These are phyloP conservation scores for Bimuria novae-zelandiae DNA, from an alignment of 2,329 filamentous ascomycete species.

Conservation along the genomic window DNA sequence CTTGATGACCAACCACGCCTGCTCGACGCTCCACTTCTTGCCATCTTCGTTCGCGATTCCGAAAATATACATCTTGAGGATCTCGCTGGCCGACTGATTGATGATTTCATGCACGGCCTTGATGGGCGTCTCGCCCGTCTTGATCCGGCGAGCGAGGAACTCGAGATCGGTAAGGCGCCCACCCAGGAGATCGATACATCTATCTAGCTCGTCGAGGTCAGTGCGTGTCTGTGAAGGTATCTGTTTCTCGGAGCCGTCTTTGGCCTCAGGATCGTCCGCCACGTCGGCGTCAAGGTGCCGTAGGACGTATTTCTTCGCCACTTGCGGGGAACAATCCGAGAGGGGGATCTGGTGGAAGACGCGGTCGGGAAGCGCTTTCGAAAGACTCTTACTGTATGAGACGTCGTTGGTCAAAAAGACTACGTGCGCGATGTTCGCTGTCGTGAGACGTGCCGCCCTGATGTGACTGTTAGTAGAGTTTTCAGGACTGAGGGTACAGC, in stretches of 20 bases:
- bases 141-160: constrained; percentile 87
- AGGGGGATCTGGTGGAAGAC: constrained; percentile 86
- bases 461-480: neutral
- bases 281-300: constrained; percentile 69
- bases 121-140: constrained; percentile 80
- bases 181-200: constrained; percentile 79
- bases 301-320: constrained; percentile 89
- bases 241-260: constrained; percentile 47
- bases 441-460: constrained; percentile 78
- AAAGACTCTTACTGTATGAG: constrained; percentile 83
- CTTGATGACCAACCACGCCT: constrained; percentile 89
- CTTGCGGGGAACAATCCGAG: constrained; percentile 80
- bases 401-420: constrained; percentile 92
- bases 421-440: constrained; percentile 88
- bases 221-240: constrained; percentile 53
- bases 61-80: constrained; percentile 89
- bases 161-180: constrained; percentile 95
- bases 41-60: constrained; percentile 57
- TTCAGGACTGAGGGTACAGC: neutral
- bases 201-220: constrained; percentile 74
- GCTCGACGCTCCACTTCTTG: constrained; percentile 76
- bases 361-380: constrained; percentile 85
- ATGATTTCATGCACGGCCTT: constrained; percentile 87
- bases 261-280: constrained; percentile 46
- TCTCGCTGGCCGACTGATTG: constrained; percentile 84